Percentiles rank a stretch among this genome's conserved stretches.
These are phyloP conservation scores for Cyclotella atomus DNA, from an alignment of 108 stramenopile genomes.

Conservation along the genomic window DNA sequence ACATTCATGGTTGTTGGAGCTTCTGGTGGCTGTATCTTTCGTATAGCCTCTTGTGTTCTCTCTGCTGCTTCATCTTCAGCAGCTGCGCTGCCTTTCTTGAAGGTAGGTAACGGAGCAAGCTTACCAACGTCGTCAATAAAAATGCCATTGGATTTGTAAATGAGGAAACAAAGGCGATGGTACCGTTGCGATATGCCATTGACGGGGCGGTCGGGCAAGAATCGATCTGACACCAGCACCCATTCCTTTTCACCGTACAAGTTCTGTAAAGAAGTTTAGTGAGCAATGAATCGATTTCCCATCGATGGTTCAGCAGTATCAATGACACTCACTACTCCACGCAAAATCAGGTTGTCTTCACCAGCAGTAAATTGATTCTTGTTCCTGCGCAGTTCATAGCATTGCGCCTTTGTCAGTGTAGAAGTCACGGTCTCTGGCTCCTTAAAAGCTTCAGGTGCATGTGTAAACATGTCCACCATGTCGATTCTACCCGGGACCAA, in stretches of 20 bases:
- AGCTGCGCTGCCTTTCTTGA: slow-evolving; percentile 48
- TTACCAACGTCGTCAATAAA: slow-evolving; percentile 71
- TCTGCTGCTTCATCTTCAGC: slow-evolving; percentile 27
- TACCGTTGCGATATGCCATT: slow-evolving; percentile 85
- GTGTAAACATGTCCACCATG: slow-evolving; percentile 57
- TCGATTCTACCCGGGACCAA: slow-evolving; percentile 62
- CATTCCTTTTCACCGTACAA: slow-evolving; percentile 91
- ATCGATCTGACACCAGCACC: slow-evolving; percentile 84
- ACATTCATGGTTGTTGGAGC: slow-evolving; percentile 85
- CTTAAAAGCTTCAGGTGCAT: slow-evolving; percentile 64
- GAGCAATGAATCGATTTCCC: not conserved
- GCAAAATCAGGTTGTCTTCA: slow-evolving; percentile 73
- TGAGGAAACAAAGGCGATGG: slow-evolving; percentile 77
- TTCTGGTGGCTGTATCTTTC: slow-evolving; percentile 53
- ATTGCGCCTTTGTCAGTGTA: slow-evolving; percentile 60
- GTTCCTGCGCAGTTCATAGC: slow-evolving; percentile 59
- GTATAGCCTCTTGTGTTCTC: slow-evolving; percentile 36
- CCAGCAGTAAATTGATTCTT: slow-evolving; percentile 78
- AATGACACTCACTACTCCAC: slow-evolving; percentile 51
- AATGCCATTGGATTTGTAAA: slow-evolving; percentile 80
- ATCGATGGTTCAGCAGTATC: not conserved
- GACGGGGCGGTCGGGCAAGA: slow-evolving; percentile 77
- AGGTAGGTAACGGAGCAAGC: slow-evolving; percentile 61
- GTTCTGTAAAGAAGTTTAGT: slow-evolving; percentile 26
- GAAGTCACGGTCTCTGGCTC: slow-evolving; percentile 50